Evolutionary conservation across 768 basidiomycete genomes (phyloP).

Genomic region (Roridomyces roridus): DNA sequence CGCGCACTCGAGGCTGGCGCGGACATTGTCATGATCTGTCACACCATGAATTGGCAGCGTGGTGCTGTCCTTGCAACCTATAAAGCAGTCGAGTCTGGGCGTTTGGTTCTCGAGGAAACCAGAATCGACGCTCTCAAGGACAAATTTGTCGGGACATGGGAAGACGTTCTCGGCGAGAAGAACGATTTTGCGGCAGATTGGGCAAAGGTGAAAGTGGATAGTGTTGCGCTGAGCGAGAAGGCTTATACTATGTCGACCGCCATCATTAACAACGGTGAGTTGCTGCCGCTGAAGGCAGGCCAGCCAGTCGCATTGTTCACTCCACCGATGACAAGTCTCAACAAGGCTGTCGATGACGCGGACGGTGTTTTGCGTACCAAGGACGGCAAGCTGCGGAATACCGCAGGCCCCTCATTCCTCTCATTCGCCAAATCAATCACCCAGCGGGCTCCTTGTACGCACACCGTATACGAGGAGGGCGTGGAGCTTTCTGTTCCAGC

Average conservation of each 20-base stretch:
- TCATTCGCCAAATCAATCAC: slow-evolving; percentile 51
- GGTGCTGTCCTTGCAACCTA: slow-evolving; percentile 60
- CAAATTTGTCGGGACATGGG: slow-evolving; percentile 55
- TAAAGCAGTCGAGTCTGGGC: slow-evolving; percentile 52
- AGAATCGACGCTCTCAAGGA: slow-evolving; percentile 59
- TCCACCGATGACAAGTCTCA: slow-evolving; percentile 61
- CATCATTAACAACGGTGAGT: slow-evolving; percentile 47
- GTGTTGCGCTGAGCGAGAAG: slow-evolving; percentile 47
- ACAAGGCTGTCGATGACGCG: slow-evolving; percentile 65
- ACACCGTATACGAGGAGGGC: slow-evolving; percentile 51
- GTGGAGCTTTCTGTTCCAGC: slow-evolving; percentile 13
- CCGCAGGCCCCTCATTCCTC: slow-evolving; percentile 60
- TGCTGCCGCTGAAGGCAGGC: slow-evolving; percentile 42
- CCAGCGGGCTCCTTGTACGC: slow-evolving; percentile 40
- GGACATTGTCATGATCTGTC: slow-evolving; percentile 80
- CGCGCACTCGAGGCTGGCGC: slow-evolving; percentile 65
- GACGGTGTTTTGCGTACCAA: slow-evolving; percentile 49
- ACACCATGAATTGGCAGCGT: slow-evolving; percentile 58
- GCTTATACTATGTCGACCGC: slow-evolving; percentile 57
- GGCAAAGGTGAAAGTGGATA: slow-evolving; percentile 42
- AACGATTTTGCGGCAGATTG: slow-evolving; percentile 37
- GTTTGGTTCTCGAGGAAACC: slow-evolving; percentile 45
- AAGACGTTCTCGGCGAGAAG: slow-evolving; percentile 35
- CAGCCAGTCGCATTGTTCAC: slow-evolving; percentile 55
- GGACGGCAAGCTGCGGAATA: slow-evolving; percentile 57